phyloP scores from a whole-genome alignment of 2,329 filamentous ascomycete species.

The Talaromyces pinophilus region DNA sequence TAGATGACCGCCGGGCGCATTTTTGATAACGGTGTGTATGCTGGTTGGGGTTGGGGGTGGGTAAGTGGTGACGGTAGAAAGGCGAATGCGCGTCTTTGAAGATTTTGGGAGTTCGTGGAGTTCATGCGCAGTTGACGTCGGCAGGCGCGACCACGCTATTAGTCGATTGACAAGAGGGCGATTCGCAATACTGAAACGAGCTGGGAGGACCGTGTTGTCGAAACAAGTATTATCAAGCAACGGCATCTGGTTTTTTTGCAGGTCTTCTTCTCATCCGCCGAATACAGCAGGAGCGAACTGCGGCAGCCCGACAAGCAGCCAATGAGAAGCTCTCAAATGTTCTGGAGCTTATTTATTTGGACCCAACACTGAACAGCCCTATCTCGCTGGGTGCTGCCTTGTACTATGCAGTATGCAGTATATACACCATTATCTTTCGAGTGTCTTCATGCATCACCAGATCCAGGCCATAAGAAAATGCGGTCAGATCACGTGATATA shows the following conservation, averaged over 20 bases:
- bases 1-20: conserved; percentile 8
- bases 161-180: not conserved
- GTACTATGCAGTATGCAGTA: no score
- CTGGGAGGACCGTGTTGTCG: not conserved
- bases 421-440: not conserved
- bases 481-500: not conserved
- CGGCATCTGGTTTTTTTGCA: not conserved
- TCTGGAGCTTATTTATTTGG: not conserved
- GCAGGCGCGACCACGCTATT: conserved; percentile 8
- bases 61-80: conserved; percentile 3
- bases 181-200: not conserved
- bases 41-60: conserved; percentile 4
- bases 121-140: conserved; percentile 1
- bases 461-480: not conserved
- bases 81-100: conserved; percentile 20
- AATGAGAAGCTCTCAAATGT: conserved; percentile 13
- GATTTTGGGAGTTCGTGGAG: conserved; percentile 13
- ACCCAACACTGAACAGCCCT: not conserved
- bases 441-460: not conserved
- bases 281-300: conserved; percentile 10
- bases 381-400: not conserved
- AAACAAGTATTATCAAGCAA: not conserved
- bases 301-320: conserved; percentile 13
- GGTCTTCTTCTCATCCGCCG: not conserved
- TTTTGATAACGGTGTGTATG: not conserved